A percentile compares a stretch with the other conserved stretches of the same genome.
phyloP scores from a whole-genome alignment of 2,329 filamentous ascomycete genomes.

The Botryosphaeria agaves region DNA sequence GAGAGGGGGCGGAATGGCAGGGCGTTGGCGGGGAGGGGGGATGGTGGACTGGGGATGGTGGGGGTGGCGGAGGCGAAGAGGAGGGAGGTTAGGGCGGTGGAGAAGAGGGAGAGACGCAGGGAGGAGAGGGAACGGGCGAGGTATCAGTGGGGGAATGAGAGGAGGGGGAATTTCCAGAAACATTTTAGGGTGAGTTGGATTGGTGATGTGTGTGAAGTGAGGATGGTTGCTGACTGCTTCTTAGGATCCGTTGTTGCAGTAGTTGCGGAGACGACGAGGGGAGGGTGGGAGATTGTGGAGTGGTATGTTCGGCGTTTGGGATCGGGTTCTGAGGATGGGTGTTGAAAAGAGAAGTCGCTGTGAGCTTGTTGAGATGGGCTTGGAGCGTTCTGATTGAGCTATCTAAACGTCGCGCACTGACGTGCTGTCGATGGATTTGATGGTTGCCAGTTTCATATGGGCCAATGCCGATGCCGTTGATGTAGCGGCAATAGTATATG shows the following conservation, averaged over 20 bases:
- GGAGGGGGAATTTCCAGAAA: conserved; percentile 60
- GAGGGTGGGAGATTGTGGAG: conserved; percentile 70
- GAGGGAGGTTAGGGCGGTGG: conserved; percentile 44
- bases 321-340: too few relatives aligned
- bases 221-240: conserved; percentile 2
- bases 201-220: not conserved
- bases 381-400: too few relatives aligned
- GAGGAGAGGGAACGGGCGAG: conserved; percentile 33
- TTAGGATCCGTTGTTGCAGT: conserved; percentile 29
- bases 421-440: too few relatives aligned
- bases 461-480: too few relatives aligned
- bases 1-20: conserved; percentile 14
- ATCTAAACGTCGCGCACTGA: too few relatives aligned
- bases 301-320: conserved; percentile 37
- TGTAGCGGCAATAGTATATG: too few relatives aligned
- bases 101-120: conserved; percentile 51
- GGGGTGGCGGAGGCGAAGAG: conserved; percentile 64
- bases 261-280: too few relatives aligned
- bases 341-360: too few relatives aligned
- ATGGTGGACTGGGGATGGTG: conserved; percentile 59
- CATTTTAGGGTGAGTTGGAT: conserved; percentile 42
- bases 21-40: conserved; percentile 42
- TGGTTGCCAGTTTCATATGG: too few relatives aligned
- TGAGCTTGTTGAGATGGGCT: too few relatives aligned
- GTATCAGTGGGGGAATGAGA: conserved; percentile 55